Evolutionary conservation across 257 asterid species (phyloP).

Genomic region (Jacaranda mimosifolia): DNA sequence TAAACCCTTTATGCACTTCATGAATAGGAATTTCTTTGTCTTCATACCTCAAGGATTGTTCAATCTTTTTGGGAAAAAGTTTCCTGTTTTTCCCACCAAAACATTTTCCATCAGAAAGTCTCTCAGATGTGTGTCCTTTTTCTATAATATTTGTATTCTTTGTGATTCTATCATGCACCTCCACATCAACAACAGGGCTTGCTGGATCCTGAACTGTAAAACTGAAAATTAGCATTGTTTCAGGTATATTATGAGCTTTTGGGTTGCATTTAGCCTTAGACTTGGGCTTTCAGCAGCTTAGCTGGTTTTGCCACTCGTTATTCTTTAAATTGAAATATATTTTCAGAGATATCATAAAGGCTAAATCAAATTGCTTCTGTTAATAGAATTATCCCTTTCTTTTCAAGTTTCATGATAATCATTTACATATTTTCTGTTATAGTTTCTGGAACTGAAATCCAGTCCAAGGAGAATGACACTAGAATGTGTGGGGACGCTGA

Average conservation of each 20-base stretch:
- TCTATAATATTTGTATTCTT: background rate
- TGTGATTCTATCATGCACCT: background rate
- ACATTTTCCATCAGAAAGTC: background rate
- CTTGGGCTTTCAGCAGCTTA: background rate
- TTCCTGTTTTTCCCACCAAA: background rate
- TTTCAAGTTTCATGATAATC: conserved; percentile 24
- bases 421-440: conserved; percentile 22
- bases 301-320: conserved; percentile 15
- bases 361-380: conserved; percentile 11
- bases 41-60: background rate
- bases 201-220: conserved; percentile 4
- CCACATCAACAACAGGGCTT: background rate
- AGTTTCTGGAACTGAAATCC: conserved; percentile 43
- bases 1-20: background rate
- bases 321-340: background rate
- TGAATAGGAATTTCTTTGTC: background rate
- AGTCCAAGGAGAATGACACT: conserved; percentile 40
- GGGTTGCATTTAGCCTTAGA: background rate
- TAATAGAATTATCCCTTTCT: background rate
- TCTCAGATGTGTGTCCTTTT: background rate
- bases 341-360: conserved; percentile 11
- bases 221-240: background rate
- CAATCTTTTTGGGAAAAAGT: background rate
- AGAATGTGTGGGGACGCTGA: conserved; percentile 32
- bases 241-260: background rate